Percentiles rank a stretch among this genome's conserved stretches.
These are phyloP conservation scores for Tilletia setariae DNA, from an alignment of 1,284 basidiomycete species.

Conservation along the genomic window DNA sequence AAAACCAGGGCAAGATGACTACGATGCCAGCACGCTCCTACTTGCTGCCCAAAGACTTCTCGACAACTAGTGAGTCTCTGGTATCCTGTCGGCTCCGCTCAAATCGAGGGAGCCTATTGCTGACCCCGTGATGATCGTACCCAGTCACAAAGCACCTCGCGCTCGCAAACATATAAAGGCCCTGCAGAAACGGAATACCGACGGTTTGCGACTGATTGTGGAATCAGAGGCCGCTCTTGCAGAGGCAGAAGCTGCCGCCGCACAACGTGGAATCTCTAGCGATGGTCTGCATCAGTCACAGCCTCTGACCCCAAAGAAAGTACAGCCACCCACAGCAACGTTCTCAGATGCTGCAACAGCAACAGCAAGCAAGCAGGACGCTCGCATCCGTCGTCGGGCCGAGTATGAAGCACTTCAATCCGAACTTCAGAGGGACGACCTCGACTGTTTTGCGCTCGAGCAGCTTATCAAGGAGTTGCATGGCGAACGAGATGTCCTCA, in stretches of 20 bases:
- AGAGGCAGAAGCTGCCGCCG: not conserved
- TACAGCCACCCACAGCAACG: not conserved
- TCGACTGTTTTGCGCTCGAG: slow-evolving; percentile 52
- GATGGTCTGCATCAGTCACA: not conserved
- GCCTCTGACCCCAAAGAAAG: slow-evolving; percentile 29
- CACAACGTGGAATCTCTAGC: not conserved
- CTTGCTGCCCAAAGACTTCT: slow-evolving; percentile 39
- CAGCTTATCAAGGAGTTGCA: slow-evolving; percentile 41
- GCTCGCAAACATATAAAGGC: slow-evolving; percentile 50
- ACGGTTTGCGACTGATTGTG: slow-evolving; percentile 15
- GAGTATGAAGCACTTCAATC: slow-evolving; percentile 29
- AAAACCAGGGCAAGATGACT: slow-evolving; percentile 16
- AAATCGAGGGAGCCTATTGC: not conserved
- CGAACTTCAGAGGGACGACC: slow-evolving; percentile 43
- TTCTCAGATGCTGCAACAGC: not conserved
- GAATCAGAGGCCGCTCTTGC: not conserved
- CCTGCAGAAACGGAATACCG: slow-evolving; percentile 38
- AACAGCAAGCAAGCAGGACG: not conserved
- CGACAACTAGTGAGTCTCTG: slow-evolving; percentile 30
- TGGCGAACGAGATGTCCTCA: slow-evolving; percentile 2
- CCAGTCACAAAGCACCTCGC: slow-evolving; percentile 34
- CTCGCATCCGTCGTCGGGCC: not conserved
- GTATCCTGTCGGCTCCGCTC: not conserved
- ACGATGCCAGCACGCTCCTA: slow-evolving; percentile 29
- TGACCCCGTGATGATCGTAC: slow-evolving; percentile 16